A percentile compares a stretch with the other conserved stretches of the same genome.
Conservation (phyloP, 2,329 filamentous ascomycete genomes). For the Epichloe aotearoae region DNA sequence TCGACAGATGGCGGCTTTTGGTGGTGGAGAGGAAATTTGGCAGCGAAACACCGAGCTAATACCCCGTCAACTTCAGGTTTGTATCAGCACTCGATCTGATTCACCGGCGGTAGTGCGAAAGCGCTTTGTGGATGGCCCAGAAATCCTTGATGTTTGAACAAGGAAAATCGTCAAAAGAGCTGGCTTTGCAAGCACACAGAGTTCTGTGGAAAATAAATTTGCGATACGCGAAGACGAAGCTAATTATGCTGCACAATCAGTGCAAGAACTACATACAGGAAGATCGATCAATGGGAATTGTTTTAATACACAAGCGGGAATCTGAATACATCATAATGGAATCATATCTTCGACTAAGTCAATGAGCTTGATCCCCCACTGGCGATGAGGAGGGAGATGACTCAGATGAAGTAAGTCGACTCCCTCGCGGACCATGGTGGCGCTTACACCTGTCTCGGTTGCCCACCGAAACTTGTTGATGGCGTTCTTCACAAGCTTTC, state of each 20-base stretch:
- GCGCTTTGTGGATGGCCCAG: neutral
- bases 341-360: neutral
- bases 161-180: neutral
- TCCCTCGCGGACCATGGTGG: neutral
- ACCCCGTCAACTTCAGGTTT: neutral
- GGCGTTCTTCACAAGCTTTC: neutral
- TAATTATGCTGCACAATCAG: neutral
- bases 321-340: neutral
- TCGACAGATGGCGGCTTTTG: neutral
- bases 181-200: too few relatives aligned
- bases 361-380: neutral
- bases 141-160: neutral
- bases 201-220: too few relatives aligned
- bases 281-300: neutral
- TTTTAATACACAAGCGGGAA: neutral
- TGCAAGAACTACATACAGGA: neutral
- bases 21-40: neutral
- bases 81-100: neutral
- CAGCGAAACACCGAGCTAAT: neutral
- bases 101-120: neutral
- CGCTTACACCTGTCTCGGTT: neutral
- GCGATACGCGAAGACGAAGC: neutral
- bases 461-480: neutral
- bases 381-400: neutral
- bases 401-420: neutral